Evolutionary conservation across 129 eudicot species (phyloP), one percentile per base, ranked within the genome.

Genomic region (Erigeron canadensis): DNA sequence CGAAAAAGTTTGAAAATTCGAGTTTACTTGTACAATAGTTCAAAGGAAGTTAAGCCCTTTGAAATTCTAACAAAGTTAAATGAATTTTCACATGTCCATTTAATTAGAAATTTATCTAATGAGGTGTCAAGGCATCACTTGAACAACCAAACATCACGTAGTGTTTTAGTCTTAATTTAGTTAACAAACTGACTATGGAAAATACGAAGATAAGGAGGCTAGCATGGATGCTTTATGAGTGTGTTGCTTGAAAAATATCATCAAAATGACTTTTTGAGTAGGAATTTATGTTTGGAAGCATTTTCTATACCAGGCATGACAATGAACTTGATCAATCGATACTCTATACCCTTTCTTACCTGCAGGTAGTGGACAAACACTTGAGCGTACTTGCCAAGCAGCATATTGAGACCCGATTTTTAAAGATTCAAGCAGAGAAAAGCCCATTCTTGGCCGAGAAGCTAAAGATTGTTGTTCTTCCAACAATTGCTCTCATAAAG

Each of bases 321-420:
- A 16, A 53, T 53, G 23, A 53, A 53, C 23, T 4, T 17, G 58
- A 53, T n/a, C 4, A 22, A 53, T 6, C 7, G 8, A 53, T 3
- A n/a, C 8, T 50, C 7, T 0, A 50, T 50, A 50, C 19, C 56
- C 21, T 28, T 23, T 28, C 28, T 34, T 5, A 60, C 12, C 18
- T 53, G 87, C 96, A 94, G 98, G 97, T 94, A 13, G 81, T 94
- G 90, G 97, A 94, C 83, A 94, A 89, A 76, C 97, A 94, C 82
- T 55, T 94, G 83, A 63, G 77, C 65, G 85, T 89, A 75, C 65
- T 94, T 81, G 98, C 98, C 5, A 89, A 89, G 77, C 96, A 89
- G 83, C 98, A 94, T 66, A 80, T 94, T 1, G 98, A 94, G 83
- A 94, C 98, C 1, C 96, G 96, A 37, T 94, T 89, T 77, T 79